Conservation (phyloP, 2,329 filamentous ascomycete genomes). For the Hypoxylon sp. region DNA sequence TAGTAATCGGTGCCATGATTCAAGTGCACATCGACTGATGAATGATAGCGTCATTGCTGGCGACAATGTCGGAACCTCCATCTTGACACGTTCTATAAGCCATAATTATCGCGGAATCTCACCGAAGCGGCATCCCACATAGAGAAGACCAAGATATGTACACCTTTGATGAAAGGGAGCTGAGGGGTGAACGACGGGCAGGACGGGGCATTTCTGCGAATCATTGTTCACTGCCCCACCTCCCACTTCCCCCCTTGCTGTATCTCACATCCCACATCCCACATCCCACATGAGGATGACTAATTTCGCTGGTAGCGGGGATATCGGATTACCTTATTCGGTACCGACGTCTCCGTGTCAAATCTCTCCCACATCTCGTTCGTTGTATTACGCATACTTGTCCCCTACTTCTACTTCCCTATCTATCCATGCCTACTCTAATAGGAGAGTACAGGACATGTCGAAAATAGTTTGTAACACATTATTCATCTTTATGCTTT, state of each 20-base stretch:
- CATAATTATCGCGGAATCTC: conserved; percentile 5
- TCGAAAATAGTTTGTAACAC: background rate
- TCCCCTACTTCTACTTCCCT: background rate
- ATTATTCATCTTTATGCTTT: background rate
- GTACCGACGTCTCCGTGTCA: conserved; percentile 23
- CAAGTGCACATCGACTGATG: background rate
- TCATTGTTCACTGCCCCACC: conserved; percentile 11
- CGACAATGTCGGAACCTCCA: conserved; percentile 14
- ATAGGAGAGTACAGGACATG: conserved; percentile 13
- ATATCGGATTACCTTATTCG: conserved; percentile 26
- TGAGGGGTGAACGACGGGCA: background rate
- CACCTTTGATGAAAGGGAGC: background rate
- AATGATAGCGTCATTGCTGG: conserved; percentile 21
- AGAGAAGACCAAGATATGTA: background rate
- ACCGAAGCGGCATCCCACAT: conserved; percentile 27
- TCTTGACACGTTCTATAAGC: background rate
- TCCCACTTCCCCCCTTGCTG: background rate
- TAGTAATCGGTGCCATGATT: conserved; percentile 4
- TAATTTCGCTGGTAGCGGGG: conserved; percentile 17
- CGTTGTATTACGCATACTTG: conserved; percentile 1
- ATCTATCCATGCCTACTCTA: conserved; percentile 5
- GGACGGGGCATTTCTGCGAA: background rate
- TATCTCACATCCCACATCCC: conserved; percentile 37
- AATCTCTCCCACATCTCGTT: conserved; percentile 15
- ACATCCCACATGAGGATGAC: conserved; percentile 34